Conservation (phyloP, 495 filamentous ascomycete species). For the Penicillium cataractarum region DNA sequence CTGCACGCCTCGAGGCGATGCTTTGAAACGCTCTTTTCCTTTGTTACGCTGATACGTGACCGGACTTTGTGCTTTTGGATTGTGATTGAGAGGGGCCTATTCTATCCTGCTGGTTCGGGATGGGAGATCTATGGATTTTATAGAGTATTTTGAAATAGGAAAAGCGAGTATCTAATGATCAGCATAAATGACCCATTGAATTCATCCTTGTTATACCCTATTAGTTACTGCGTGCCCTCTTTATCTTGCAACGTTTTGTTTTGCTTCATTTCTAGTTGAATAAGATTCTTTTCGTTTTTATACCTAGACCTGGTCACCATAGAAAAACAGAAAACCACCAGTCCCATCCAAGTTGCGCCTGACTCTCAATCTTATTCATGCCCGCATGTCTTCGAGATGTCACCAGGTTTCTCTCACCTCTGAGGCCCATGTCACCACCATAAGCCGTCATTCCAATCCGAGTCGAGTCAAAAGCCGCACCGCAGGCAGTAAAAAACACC, state of each 20-base stretch:
- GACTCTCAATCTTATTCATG: neutral
- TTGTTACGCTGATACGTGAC: conserved; percentile 6
- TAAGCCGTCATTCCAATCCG: neutral
- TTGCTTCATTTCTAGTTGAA: neutral
- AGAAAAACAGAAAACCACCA: neutral
- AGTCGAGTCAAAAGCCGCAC: conserved; percentile 1
- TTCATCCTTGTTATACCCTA: neutral
- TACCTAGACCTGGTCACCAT: neutral
- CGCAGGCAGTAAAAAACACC: neutral
- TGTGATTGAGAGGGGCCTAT: neutral
- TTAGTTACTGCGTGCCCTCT: no score
- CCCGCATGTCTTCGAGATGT: neutral
- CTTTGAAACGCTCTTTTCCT: neutral
- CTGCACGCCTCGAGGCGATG: neutral
- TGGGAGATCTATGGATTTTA: neutral
- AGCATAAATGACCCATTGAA: neutral
- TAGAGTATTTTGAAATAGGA: neutral
- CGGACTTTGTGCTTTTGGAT: neutral
- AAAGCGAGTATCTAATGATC: neutral
- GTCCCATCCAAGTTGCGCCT: neutral
- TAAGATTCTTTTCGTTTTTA: neutral
- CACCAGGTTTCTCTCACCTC: neutral
- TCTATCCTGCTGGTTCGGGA: conserved; percentile 1
- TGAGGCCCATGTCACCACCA: neutral
- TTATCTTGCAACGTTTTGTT: neutral